A percentile compares a stretch with the other conserved stretches of the same genome.
Conservation (phyloP, 1,284 basidiomycete species). For the Cryptococcus hybrid region DNA sequence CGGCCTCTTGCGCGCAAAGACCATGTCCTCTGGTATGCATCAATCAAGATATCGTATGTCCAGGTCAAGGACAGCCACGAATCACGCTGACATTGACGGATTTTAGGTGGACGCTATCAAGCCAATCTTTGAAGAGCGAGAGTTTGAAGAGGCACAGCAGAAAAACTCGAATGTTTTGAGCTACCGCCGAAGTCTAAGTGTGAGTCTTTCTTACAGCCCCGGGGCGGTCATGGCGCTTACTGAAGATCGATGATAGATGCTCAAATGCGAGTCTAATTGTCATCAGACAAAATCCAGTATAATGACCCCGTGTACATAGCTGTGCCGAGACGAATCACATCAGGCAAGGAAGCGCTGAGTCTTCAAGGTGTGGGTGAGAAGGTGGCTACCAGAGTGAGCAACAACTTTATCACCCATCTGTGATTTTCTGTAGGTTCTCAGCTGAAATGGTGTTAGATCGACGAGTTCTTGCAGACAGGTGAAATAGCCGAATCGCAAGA, state of each 20-base stretch:
- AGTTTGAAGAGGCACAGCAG: conserved; percentile 45
- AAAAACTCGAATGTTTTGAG: conserved; percentile 48
- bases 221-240: background rate
- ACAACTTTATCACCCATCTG: background rate
- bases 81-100: background rate
- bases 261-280: conserved; percentile 32
- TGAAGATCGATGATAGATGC: conserved; percentile 18
- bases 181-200: conserved; percentile 47
- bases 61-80: background rate
- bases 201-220: conserved; percentile 16
- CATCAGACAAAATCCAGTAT: background rate
- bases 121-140: conserved; percentile 46
- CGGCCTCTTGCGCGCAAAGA: conserved; percentile 32
- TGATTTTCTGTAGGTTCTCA: background rate
- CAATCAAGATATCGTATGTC: conserved; percentile 48
- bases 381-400: conserved; percentile 41
- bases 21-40: conserved; percentile 40
- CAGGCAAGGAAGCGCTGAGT: conserved; percentile 42
- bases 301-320: conserved; percentile 19
- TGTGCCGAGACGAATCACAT: conserved; percentile 40
- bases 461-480: conserved; percentile 45
- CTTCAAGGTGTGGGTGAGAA: conserved; percentile 46
- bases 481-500: conserved; percentile 33
- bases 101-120: conserved; percentile 42
- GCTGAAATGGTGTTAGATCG: conserved; percentile 29